A percentile compares a stretch with the other conserved stretches of the same genome.
Conservation (phyloP, 2,329 filamentous ascomycete species). For the Alternaria consortialis region DNA sequence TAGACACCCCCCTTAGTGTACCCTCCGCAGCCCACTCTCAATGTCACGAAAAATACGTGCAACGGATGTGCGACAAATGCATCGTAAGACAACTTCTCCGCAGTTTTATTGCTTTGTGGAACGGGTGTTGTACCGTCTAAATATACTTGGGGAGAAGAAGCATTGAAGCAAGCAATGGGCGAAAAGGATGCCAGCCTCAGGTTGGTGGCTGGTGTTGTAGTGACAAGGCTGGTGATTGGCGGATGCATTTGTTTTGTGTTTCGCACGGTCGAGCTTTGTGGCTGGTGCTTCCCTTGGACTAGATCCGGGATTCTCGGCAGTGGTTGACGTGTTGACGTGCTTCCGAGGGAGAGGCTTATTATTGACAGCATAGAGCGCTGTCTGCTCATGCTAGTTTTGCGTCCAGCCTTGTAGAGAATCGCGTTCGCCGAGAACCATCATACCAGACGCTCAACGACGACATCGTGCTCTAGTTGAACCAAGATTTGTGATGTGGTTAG, state of each 20-base stretch:
- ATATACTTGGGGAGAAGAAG: neutral
- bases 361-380: too few species aligned
- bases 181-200: neutral
- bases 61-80: neutral
- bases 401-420: neutral
- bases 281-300: conserved; percentile 4
- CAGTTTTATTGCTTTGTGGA: neutral
- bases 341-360: too few species aligned
- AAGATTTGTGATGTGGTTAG: neutral
- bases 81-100: neutral
- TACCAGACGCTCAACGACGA: neutral
- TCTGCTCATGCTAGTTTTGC: neutral
- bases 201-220: conserved; percentile 6
- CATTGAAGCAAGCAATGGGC: neutral
- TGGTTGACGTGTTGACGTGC: neutral
- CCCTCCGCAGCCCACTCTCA: neutral
- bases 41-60: neutral
- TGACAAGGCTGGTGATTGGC: conserved; percentile 12
- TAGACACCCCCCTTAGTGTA: neutral
- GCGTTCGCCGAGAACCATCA: neutral
- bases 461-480: neutral
- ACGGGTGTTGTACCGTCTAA: neutral
- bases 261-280: conserved; percentile 4
- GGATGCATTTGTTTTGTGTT: conserved; percentile 1
- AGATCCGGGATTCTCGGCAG: neutral